Conservation (phyloP, 2,329 filamentous ascomycete genomes). For the Calonectria leucothoes region DNA sequence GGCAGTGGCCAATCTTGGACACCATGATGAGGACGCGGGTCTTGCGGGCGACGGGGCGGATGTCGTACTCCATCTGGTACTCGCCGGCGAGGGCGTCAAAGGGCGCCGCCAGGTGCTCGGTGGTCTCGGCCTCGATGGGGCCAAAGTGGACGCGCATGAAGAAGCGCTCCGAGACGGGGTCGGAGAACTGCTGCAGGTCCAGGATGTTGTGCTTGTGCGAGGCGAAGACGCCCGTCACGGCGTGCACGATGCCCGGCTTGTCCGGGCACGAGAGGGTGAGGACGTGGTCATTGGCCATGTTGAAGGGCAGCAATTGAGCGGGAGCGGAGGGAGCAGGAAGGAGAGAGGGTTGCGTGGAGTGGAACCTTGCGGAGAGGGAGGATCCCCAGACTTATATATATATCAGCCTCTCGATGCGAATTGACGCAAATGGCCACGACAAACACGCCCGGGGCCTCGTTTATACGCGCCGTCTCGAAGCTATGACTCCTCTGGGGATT, state of each 20-base stretch:
- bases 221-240: slow-evolving; percentile 83
- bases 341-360: not conserved
- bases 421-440: not conserved
- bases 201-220: slow-evolving; percentile 82
- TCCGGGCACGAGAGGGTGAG: slow-evolving; percentile 88
- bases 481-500: slow-evolving; percentile 19
- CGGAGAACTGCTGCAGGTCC: slow-evolving; percentile 87
- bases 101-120: slow-evolving; percentile 62
- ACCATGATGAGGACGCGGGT: slow-evolving; percentile 88
- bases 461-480: not conserved
- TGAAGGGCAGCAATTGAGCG: slow-evolving; percentile 21
- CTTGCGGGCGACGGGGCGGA: slow-evolving; percentile 76
- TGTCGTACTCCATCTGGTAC: slow-evolving; percentile 77
- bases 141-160: slow-evolving; percentile 92
- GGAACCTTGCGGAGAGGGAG: not conserved
- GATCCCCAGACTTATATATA: not conserved
- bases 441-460: not conserved
- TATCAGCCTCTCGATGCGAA: not conserved
- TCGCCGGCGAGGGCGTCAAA: slow-evolving; percentile 72
- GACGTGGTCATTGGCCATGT: slow-evolving; percentile 69
- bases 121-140: slow-evolving; percentile 61
- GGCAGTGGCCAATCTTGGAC: slow-evolving; percentile 87
- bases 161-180: slow-evolving; percentile 79
- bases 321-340: not conserved
- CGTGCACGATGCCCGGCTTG: slow-evolving; percentile 86